phyloP scores from a whole-genome alignment of 1,139 yeast genomes.

The Taiozyma sp. region DNA sequence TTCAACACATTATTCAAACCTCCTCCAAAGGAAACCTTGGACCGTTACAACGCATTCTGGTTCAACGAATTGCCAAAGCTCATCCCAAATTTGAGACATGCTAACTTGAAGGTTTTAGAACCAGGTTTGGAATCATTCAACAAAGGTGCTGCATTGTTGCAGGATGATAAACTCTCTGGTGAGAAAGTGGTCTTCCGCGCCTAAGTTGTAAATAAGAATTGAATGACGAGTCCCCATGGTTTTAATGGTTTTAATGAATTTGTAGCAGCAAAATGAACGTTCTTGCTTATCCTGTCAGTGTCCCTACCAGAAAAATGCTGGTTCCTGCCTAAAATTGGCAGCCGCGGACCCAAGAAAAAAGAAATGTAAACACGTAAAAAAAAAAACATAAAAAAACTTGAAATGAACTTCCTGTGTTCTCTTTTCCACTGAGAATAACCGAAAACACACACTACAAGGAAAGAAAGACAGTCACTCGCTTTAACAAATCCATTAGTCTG shows the following conservation, averaged over 20 bases:
- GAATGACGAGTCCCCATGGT: too few relatives aligned
- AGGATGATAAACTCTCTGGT: slow-evolving; percentile 32
- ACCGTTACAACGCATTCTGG: slow-evolving; percentile 20
- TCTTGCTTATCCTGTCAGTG: background rate
- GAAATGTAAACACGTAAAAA: background rate
- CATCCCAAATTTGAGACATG: slow-evolving; percentile 21
- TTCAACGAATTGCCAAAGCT: slow-evolving; percentile 14
- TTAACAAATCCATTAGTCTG: background rate
- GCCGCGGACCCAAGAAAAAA: background rate
- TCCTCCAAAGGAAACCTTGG: slow-evolving; percentile 15
- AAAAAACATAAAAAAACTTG: background rate
- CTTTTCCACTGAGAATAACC: background rate
- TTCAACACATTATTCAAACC: slow-evolving; percentile 22
- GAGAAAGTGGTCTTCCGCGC: slow-evolving; percentile 31
- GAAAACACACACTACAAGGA: background rate
- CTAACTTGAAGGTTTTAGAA: slow-evolving; percentile 31
- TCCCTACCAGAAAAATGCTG: background rate
- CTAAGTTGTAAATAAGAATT: background rate
- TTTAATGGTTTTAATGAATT: too few relatives aligned
- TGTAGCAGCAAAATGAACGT: too few relatives aligned
- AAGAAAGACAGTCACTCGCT: background rate
- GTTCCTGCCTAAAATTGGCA: background rate
- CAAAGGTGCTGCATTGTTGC: slow-evolving; percentile 31
- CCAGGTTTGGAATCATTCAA: slow-evolving; percentile 32
- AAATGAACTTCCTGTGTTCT: background rate